Base-by-base conservation (phyloP, 495 filamentous ascomycete species). In the Xylaria palmicola region DNA sequence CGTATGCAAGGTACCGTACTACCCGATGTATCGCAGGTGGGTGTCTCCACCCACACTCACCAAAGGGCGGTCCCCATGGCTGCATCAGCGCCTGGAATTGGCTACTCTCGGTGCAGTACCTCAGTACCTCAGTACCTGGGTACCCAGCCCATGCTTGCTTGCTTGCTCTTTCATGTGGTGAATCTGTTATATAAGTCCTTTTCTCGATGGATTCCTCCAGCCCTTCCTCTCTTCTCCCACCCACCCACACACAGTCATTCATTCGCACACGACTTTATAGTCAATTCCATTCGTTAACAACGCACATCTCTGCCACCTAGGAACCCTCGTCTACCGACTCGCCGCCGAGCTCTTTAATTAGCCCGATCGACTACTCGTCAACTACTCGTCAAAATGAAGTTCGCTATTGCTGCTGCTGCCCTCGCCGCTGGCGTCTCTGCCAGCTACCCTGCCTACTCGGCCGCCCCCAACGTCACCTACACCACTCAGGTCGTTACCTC, bases 361-460 rank as follows among this genome's bases (percentile, higher is more conserved):
- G 68, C 73, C 77, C 12, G 29, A 72, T n/a, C n/a, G n/a, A n/a
- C n/a, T n/a, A n/a, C n/a, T n/a, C n/a, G n/a, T n/a, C 71, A 75
- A 73, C 2, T 75, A 74, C 70, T 72, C 75, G 73, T 85, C 88
- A 93, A 89, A 74, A 96, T 96, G 92, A 90, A 90, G 88, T 91
- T 89, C 89, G 82, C 88, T 68, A 70, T 72, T 66, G 71, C 77
- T 67, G 72, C 79, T 74, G 70, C 83, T 74, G 80, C 85, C 74
- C 79, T 86, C 65, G 77, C 84, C 74, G 84, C 84, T 75, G 83
- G 85, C 69, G 77, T 86, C 73, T 85, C 84, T 69, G 77, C 82
- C 67, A 81, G 83, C 71, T 83, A 81, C 66, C 66, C 63, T 65
- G 58, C 49, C 29, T 60, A 53, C 48, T 32, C 58, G 45, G 77